Conservation (phyloP, 495 filamentous ascomycete genomes). For the Penicillium alfredii region DNA sequence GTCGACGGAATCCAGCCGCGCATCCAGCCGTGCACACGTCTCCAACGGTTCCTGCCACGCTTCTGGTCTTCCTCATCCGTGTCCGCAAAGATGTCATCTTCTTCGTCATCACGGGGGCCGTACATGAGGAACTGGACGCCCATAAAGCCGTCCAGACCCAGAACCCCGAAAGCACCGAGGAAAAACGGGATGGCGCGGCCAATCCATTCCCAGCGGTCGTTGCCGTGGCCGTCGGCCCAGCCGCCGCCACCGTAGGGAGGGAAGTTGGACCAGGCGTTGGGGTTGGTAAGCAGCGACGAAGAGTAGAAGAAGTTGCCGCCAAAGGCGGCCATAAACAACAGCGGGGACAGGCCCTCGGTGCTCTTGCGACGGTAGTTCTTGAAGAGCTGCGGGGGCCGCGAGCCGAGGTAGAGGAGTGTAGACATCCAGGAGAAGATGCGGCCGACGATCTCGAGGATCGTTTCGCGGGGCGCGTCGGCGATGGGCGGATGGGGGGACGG, state of each 20-base stretch:
- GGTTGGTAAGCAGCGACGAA: constrained; percentile 58
- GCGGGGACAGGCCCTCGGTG: constrained; percentile 62
- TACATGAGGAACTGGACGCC: constrained; percentile 61
- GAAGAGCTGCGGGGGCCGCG: constrained; percentile 65
- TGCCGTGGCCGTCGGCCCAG: constrained; percentile 58
- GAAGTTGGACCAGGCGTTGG: constrained; percentile 58
- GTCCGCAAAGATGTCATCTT: constrained; percentile 19
- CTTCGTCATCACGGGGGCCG: constrained; percentile 37
- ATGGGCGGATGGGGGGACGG: constrained; percentile 16
- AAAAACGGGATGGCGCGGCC: constrained; percentile 59
- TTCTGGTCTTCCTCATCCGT: constrained; percentile 27
- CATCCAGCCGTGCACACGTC: constrained; percentile 59
- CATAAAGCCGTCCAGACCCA: constrained; percentile 59
- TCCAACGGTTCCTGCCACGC: constrained; percentile 45
- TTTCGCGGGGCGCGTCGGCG: constrained; percentile 15
- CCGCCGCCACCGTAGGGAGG: constrained; percentile 59
- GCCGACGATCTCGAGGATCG: constrained; percentile 44
- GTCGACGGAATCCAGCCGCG: constrained; percentile 57
- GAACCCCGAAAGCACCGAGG: constrained; percentile 64
- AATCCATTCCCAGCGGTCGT: constrained; percentile 52
- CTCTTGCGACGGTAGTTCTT: constrained; percentile 62
- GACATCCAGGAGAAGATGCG: constrained; percentile 60
- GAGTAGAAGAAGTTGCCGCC: constrained; percentile 71
- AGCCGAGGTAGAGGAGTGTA: constrained; percentile 61
- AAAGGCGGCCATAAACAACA: constrained; percentile 67